Evolutionary conservation across 495 filamentous ascomycete genomes (phyloP).

Genomic region (Aspergillus sclerotioniger): DNA sequence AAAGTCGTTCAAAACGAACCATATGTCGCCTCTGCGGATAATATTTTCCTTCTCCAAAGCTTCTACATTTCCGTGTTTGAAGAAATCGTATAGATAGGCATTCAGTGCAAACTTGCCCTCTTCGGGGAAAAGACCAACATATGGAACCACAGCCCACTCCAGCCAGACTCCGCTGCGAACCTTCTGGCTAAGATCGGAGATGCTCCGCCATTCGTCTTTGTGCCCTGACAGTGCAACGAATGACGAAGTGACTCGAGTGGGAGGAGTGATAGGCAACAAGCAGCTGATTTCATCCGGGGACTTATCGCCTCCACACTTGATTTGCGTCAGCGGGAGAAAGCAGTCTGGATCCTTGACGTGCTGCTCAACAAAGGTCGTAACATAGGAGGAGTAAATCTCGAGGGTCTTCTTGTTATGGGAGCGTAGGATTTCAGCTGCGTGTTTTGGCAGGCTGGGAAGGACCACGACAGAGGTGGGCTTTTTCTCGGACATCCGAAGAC

Average conservation of each 20-base stretch:
- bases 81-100: slow-evolving; percentile 74
- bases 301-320: slow-evolving; percentile 38
- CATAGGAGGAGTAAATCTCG: slow-evolving; percentile 63
- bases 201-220: slow-evolving; percentile 56
- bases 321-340: slow-evolving; percentile 56
- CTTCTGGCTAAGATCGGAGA: slow-evolving; percentile 61
- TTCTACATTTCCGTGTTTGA: slow-evolving; percentile 60
- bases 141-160: slow-evolving; percentile 67
- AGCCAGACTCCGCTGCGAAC: slow-evolving; percentile 66
- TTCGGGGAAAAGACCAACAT: slow-evolving; percentile 56
- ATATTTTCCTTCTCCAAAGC: slow-evolving; percentile 57
- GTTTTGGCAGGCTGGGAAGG: slow-evolving; percentile 58
- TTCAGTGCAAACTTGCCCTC: slow-evolving; percentile 55
- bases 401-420: slow-evolving; percentile 63
- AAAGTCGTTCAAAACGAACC: slow-evolving; percentile 69
- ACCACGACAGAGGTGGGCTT: slow-evolving; percentile 57
- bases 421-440: slow-evolving; percentile 52
- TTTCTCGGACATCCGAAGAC: slow-evolving; percentile 40
- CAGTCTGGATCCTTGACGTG: slow-evolving; percentile 52
- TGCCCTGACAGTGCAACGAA: slow-evolving; percentile 72
- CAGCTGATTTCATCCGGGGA: slow-evolving; percentile 13
- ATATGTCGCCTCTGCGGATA: slow-evolving; percentile 61
- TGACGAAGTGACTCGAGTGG: slow-evolving; percentile 53
- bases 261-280: slow-evolving; percentile 10
- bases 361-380: slow-evolving; percentile 64